Conservation (phyloP, 1,139 yeast species). For the Hanseniaspora sp. region DNA sequence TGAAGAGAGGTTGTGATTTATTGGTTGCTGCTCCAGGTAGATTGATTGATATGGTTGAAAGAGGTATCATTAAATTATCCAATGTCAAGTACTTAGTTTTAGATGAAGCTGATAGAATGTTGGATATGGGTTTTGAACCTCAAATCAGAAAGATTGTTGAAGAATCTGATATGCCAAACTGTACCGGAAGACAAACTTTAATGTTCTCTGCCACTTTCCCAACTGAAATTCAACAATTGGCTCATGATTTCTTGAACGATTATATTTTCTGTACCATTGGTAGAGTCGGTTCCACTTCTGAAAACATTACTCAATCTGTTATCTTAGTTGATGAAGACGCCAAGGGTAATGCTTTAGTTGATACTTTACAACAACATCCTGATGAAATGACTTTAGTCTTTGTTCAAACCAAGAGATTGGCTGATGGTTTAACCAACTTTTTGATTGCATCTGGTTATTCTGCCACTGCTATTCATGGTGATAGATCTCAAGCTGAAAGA, state of each 20-base stretch:
- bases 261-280: slow-evolving; percentile 95
- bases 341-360: slow-evolving; percentile 83
- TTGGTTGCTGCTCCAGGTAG: slow-evolving; percentile 99
- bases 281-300: slow-evolving; percentile 95
- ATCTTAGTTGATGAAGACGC: slow-evolving; percentile 91
- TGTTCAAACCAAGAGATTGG: slow-evolving; percentile 98
- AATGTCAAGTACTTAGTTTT: slow-evolving; percentile 88
- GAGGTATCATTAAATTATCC: slow-evolving; percentile 81
- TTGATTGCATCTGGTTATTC: slow-evolving; percentile 82
- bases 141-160: slow-evolving; percentile 97
- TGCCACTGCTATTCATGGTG: slow-evolving; percentile 98
- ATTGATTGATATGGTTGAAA: slow-evolving; percentile 85
- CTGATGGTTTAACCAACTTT: slow-evolving; percentile 88
- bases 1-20: slow-evolving; percentile 89
- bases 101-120: slow-evolving; percentile 99
- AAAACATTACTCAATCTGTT: slow-evolving; percentile 90
- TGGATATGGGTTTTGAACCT: slow-evolving; percentile 99
- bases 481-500: slow-evolving; percentile 95
- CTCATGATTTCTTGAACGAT: slow-evolving; percentile 91
- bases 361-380: slow-evolving; percentile 60
- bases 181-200: slow-evolving; percentile 82
- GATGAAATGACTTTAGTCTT: slow-evolving; percentile 77
- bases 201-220: slow-evolving; percentile 99
- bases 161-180: slow-evolving; percentile 94
- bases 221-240: slow-evolving; percentile 89